Conservation (phyloP, 176 grass and related monocot genomes). For the Melocanna baccifera region DNA sequence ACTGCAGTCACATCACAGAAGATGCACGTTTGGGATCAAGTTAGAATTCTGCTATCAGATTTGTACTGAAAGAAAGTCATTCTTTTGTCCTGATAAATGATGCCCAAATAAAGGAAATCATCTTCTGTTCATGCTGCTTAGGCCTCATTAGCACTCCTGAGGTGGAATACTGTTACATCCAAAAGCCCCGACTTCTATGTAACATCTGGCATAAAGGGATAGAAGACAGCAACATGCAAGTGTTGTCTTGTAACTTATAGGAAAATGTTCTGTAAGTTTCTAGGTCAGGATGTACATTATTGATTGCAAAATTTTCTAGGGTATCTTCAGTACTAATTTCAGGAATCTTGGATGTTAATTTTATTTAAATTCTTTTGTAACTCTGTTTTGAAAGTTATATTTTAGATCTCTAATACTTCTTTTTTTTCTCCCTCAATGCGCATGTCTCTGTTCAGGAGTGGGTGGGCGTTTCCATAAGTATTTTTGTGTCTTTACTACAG, state of each 20-base stretch:
- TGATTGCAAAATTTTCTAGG: constrained; percentile 68
- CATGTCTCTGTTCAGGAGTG: neutral
- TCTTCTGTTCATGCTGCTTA: constrained; percentile 45
- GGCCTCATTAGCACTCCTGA: constrained; percentile 37
- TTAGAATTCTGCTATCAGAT: constrained; percentile 42
- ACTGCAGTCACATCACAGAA: constrained; percentile 43
- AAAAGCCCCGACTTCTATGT: constrained; percentile 53
- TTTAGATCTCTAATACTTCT: constrained; percentile 39
- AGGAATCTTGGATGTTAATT: constrained; percentile 48
- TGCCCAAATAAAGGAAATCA: constrained; percentile 44
- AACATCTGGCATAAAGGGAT: constrained; percentile 52
- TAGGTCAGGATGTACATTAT: constrained; percentile 67
- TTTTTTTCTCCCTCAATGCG: neutral
- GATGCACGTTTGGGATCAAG: constrained; percentile 36
- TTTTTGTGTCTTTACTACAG: neutral
- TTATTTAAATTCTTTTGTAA: constrained; percentile 70
- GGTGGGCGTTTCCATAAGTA: neutral
- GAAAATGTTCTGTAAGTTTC: constrained; percentile 67
- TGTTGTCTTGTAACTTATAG: constrained; percentile 69
- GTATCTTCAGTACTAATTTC: constrained; percentile 64
- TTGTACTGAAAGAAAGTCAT: constrained; percentile 34
- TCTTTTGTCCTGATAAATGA: constrained; percentile 50
- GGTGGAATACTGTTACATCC: constrained; percentile 54
- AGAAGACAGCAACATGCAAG: constrained; percentile 48
- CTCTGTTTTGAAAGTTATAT: constrained; percentile 51